Base-by-base conservation (phyloP, 2,329 filamentous ascomycete species). In the Ambrosiella beaveri region DNA sequence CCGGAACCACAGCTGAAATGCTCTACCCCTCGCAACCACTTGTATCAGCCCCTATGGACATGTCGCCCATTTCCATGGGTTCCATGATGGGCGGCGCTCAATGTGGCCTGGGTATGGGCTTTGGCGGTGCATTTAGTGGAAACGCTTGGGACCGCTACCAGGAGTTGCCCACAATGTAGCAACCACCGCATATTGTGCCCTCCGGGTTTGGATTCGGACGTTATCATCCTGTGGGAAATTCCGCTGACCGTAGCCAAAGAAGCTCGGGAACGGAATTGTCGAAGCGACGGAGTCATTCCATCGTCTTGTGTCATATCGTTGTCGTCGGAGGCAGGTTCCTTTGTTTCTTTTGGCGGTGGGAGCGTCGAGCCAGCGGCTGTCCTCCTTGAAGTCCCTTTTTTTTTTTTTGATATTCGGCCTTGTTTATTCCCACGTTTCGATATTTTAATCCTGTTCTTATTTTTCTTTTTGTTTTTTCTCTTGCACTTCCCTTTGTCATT, bases 141-240 rank as follows among this genome's bases (percentile, higher is more conserved):
- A 27, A 27, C 27, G 2, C 27, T 27, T 95, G 88, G 87, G 88
- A 87, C 69, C 78, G 85, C 65, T 88, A 86, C 69, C 85, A 86
- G 67, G 87, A 91, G 70, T 79, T 87, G 64, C 84, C 87, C 62
- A 89, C 85, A 64, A 95, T 95, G 76, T 96, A 86, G 86, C 76
- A 79, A 80, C 71, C 76, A 80, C 66, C 71, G 68, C 67, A 27
- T 27, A 27, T 2, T 27, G 27, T 27, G 27, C 27, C 27, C 27
- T 27, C 27, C 27, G 27, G 27, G 27, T 27, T 72, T 63, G 70
- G 68, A 67, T 68, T 71, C 68, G 70, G 69, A 66, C 69, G 38
- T 38, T 19, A 39, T 66, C 73, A 72, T 66, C 72, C 73, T 64
- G 71, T 71, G 67, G 72, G 72, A 64, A 75, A 74, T 63, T 74